Evolutionary conservation across 257 asterid species (phyloP).

Genomic region (Ophiorrhiza pumila): DNA sequence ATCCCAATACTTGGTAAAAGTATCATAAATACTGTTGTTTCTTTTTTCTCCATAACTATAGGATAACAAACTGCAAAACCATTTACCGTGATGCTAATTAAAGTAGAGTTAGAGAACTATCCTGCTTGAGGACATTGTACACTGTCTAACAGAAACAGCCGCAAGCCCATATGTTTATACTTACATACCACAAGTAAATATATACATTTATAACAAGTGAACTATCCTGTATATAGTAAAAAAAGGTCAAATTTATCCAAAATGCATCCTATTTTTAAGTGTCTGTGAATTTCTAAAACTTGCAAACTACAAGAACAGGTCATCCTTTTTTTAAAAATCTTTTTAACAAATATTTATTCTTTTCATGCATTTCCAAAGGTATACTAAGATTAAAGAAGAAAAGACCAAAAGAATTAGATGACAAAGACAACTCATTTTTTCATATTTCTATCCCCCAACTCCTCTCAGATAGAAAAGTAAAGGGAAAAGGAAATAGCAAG

Average conservation of each 20-base stretch:
- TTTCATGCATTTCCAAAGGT: not conserved
- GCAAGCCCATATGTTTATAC: not conserved
- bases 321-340: not conserved
- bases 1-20: not conserved
- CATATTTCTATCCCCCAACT: not conserved
- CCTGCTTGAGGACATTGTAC: not conserved
- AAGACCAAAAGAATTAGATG: not conserved
- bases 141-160: not conserved
- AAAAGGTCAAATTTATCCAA: too few species aligned
- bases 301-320: not conserved
- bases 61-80: not conserved
- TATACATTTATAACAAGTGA: not conserved
- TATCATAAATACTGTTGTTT: not conserved
- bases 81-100: not conserved
- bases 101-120: not conserved
- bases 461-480: too few species aligned
- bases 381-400: not conserved
- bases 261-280: not conserved
- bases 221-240: not conserved
- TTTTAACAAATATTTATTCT: not conserved
- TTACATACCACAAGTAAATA: not conserved
- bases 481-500: not conserved
- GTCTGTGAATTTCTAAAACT: not conserved
- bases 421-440: not conserved
- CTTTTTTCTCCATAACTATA: not conserved